phyloP scores from a whole-genome alignment of 169 alveolate genomes.

The Eimeria acervulina region DNA sequence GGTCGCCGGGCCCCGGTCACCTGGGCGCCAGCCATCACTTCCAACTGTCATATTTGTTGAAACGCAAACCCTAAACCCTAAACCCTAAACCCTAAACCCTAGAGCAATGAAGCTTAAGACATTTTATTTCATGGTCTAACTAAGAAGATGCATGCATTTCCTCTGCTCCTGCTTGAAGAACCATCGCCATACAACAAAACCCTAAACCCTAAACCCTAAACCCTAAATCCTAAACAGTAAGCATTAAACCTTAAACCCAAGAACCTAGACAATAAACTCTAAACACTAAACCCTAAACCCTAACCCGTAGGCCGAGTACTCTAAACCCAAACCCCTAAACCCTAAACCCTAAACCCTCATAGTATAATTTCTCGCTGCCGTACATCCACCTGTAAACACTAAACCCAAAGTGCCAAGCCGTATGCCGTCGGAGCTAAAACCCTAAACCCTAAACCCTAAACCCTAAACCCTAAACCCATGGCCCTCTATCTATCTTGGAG shows the following conservation, averaged over 20 bases:
- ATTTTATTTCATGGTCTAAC: too few relatives aligned
- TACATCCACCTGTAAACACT: background rate
- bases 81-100: background rate
- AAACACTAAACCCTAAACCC: background rate
- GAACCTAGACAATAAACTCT: background rate
- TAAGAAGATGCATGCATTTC: too few relatives aligned
- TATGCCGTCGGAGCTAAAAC: too few relatives aligned
- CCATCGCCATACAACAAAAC: background rate
- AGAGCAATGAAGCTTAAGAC: too few relatives aligned
- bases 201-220: conserved; percentile 29
- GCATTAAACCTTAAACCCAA: background rate
- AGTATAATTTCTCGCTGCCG: too few relatives aligned
- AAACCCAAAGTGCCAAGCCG: background rate
- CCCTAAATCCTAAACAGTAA: background rate
- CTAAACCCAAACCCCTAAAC: too few relatives aligned
- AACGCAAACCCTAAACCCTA: background rate
- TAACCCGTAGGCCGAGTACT: too few relatives aligned
- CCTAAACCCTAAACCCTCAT: background rate
- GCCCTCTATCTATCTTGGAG: too few relatives aligned
- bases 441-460: conserved; percentile 18
- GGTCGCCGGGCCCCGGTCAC: too few relatives aligned
- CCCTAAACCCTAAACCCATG: conserved; percentile 2
- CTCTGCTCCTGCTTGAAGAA: too few relatives aligned
- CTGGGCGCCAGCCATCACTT: too few relatives aligned
- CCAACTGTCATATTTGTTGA: too few relatives aligned